phyloP scores from a whole-genome alignment of 2,329 filamentous ascomycete genomes.

The Colletotrichum phormii region DNA sequence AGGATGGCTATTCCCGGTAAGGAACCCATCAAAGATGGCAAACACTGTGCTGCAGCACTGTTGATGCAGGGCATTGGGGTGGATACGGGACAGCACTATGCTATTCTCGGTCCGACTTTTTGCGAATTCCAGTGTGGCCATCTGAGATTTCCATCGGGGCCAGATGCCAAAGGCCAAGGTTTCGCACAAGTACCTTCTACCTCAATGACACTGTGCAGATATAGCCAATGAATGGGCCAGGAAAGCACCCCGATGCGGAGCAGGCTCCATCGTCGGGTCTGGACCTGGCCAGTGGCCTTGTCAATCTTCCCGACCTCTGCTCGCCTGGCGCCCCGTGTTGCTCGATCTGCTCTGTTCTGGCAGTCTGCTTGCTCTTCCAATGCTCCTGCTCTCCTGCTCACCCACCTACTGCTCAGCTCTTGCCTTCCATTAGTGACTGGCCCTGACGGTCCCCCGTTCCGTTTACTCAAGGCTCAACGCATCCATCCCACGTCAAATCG shows the following conservation, averaged over 20 bases:
- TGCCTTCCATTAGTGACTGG: no score
- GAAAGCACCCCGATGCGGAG: neutral
- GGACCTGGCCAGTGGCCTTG: neutral
- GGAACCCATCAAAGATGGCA: neutral
- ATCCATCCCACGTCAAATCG: neutral
- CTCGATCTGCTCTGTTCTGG: neutral
- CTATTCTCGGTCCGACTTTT: neutral
- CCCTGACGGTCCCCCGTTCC: no score
- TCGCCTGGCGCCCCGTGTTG: neutral
- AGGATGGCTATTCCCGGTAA: neutral
- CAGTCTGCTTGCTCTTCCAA: no score
- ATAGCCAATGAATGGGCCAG: neutral
- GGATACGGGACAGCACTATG: neutral
- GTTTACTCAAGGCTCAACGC: neutral
- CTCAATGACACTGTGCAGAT: fast-evolving
- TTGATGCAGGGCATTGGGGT: neutral
- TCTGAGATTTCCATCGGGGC: neutral
- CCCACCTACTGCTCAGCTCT: neutral
- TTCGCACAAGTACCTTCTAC: neutral
- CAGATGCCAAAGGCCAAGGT: neutral
- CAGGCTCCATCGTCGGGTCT: neutral
- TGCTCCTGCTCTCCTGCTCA: no score
- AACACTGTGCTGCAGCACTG: neutral
- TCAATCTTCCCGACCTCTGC: neutral
- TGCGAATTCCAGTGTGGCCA: neutral